A percentile compares a stretch with the other conserved stretches of the same genome.
These are phyloP conservation scores for Vitellaria paradoxa DNA, from an alignment of 179 eudicot species.

Conservation along the genomic window DNA sequence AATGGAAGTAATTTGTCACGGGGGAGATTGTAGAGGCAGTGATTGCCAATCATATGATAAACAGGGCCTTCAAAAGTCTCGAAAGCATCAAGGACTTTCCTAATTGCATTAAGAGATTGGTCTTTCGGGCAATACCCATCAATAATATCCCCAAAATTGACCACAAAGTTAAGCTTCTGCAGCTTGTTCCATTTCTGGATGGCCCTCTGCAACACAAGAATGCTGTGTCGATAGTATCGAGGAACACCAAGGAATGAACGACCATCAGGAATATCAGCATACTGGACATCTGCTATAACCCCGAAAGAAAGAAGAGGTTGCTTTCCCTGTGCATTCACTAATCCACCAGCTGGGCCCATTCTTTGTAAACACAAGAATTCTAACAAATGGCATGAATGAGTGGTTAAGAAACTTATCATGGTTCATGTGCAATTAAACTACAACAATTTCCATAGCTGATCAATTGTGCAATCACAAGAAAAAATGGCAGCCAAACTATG, in stretches of 20 bases:
- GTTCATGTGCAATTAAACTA: background rate
- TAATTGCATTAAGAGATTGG: slow-evolving; percentile 58
- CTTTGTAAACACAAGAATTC: background rate
- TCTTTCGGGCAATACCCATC: slow-evolving; percentile 92
- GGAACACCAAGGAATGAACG: slow-evolving; percentile 84
- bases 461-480: background rate
- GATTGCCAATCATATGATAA: slow-evolving; percentile 97
- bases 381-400: background rate
- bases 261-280: slow-evolving; percentile 95
- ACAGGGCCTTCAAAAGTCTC: slow-evolving; percentile 65
- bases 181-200: slow-evolving; percentile 66
- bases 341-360: slow-evolving; percentile 45
- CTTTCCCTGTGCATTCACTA: slow-evolving; percentile 43
- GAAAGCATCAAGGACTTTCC: slow-evolving; percentile 60
- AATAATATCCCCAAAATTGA: slow-evolving; percentile 89
- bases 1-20: slow-evolving; percentile 79
- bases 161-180: slow-evolving; percentile 52
- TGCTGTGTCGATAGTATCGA: slow-evolving; percentile 84
- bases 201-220: slow-evolving; percentile 76
- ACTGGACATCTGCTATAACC: slow-evolving; percentile 87
- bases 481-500: background rate
- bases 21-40: slow-evolving; percentile 92
- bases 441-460: background rate
- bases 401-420: background rate
- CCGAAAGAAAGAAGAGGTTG: slow-evolving; percentile 93